These are phyloP conservation scores for Cutaneotrichosporon cutaneum DNA, from an alignment of 1,284 basidiomycete species.

Conservation along the genomic window DNA sequence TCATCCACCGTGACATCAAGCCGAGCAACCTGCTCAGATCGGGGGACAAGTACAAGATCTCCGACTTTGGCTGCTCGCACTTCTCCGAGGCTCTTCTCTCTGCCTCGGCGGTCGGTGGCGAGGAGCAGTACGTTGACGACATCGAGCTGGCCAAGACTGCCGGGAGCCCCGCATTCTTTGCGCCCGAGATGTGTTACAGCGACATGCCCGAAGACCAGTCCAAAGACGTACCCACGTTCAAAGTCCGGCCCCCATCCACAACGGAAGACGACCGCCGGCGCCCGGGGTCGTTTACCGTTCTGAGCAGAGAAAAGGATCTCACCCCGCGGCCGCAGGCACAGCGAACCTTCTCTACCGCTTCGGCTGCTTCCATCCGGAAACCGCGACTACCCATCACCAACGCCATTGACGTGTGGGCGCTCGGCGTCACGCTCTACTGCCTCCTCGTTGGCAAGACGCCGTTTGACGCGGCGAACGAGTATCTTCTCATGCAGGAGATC, in stretches of 20 bases:
- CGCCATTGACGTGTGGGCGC: conserved; percentile 97
- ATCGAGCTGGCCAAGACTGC: conserved; percentile 88
- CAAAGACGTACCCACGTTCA: conserved; percentile 32
- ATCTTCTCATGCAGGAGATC: conserved; percentile 78
- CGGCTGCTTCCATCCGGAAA: conserved; percentile 27
- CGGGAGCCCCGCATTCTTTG: conserved; percentile 95
- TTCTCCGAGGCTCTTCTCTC: conserved; percentile 80
- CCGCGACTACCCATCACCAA: conserved; percentile 77
- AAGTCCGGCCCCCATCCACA: conserved; percentile 40
- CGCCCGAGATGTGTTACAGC: conserved; percentile 82
- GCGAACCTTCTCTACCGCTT: conserved; percentile 37
- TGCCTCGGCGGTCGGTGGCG: conserved; percentile 58
- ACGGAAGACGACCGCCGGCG: conserved; percentile 16
- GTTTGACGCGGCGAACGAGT: conserved; percentile 69
- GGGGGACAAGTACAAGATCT: conserved; percentile 86
- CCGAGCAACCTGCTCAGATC: conserved; percentile 95
- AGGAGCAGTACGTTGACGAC: conserved; percentile 66
- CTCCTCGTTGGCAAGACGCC: conserved; percentile 83
- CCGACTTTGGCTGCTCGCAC: conserved; percentile 96
- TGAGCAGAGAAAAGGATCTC: neutral
- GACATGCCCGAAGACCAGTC: conserved; percentile 34
- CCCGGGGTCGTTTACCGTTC: neutral
- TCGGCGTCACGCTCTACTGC: conserved; percentile 96
- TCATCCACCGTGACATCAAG: conserved; percentile 99
- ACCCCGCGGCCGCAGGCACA: conserved; percentile 1